These are phyloP conservation scores for Lithocarpus polystachyus DNA, from an alignment of 306 rosid genomes.

Conservation along the genomic window DNA sequence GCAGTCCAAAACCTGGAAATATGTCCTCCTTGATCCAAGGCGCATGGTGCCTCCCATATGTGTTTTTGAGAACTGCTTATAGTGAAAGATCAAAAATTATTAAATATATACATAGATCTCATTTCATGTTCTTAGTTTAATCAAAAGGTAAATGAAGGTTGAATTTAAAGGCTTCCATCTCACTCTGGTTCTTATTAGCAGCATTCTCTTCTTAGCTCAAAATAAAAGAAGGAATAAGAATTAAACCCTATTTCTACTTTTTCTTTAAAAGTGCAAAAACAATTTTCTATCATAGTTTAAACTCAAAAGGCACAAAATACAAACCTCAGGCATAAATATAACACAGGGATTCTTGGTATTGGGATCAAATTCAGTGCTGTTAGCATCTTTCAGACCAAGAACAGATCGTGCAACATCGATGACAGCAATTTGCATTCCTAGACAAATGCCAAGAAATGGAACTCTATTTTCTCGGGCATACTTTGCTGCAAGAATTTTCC, in stretches of 20 bases:
- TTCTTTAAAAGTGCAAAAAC: background rate
- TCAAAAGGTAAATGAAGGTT: background rate
- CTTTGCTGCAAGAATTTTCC: conserved; percentile 90
- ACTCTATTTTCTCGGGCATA: conserved; percentile 69
- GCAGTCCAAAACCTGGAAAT: conserved; percentile 59
- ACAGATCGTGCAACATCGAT: conserved; percentile 83
- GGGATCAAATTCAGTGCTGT: conserved; percentile 84
- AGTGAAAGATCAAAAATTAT: background rate
- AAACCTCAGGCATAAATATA: conserved; percentile 91
- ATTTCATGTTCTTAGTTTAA: background rate
- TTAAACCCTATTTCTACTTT: background rate
- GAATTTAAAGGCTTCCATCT: background rate
- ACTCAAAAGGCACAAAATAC: conserved; percentile 1
- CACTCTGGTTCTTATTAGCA: background rate
- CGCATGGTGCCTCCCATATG: conserved; percentile 99
- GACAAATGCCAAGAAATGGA: conserved; percentile 89
- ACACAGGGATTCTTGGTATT: conserved; percentile 74
- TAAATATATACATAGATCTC: background rate
- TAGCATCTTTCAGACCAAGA: conserved; percentile 73
- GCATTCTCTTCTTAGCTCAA: background rate
- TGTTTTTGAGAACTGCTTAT: conserved; percentile 78
- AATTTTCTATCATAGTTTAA: background rate
- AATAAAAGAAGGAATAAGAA: background rate
- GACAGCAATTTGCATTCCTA: conserved; percentile 95
- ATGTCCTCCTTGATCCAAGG: conserved; percentile 86